Conservation (phyloP, 768 basidiomycete genomes). For the Lepiota brunneoincarnata region DNA sequence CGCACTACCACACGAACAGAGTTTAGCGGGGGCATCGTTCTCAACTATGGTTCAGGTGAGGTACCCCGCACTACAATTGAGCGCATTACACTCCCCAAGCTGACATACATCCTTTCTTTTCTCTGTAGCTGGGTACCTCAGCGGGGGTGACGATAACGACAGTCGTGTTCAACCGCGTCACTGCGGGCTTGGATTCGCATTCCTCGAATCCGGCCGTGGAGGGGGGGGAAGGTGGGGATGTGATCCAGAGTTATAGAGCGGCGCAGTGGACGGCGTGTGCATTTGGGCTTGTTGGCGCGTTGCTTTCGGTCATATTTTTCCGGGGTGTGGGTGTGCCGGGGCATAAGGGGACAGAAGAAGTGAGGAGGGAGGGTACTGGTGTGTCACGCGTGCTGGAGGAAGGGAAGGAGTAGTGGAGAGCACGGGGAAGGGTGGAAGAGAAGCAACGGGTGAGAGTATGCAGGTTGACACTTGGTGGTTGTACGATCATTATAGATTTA, state of each 20-base stretch:
- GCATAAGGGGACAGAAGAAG: constrained; percentile 8
- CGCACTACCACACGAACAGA: constrained; percentile 66
- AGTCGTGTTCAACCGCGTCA: constrained; percentile 63
- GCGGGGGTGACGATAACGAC: constrained; percentile 72
- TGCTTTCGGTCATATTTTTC: constrained; percentile 22
- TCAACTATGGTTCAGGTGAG: constrained; percentile 74
- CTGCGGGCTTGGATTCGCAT: constrained; percentile 15
- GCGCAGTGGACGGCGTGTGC: constrained; percentile 66
- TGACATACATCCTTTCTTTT: neutral
- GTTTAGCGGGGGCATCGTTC: constrained; percentile 72
- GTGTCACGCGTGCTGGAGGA: too few relatives aligned
- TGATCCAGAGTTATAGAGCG: constrained; percentile 49
- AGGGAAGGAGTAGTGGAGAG: too few relatives aligned
- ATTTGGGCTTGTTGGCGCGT: constrained; percentile 59
- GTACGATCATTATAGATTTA: too few relatives aligned
- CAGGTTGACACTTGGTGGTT: too few relatives aligned
- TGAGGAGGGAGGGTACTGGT: too few relatives aligned
- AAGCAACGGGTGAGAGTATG: too few relatives aligned
- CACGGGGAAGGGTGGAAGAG: too few relatives aligned
- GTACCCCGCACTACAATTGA: neutral
- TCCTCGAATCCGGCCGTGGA: too few relatives aligned
- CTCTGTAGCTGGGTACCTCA: constrained; percentile 56
- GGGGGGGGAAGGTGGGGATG: constrained; percentile 25
- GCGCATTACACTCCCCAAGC: neutral
- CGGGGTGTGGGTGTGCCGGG: constrained; percentile 28